Base-by-base conservation (phyloP, 2,329 filamentous ascomycete species). In the Sarocladium oryzae region DNA sequence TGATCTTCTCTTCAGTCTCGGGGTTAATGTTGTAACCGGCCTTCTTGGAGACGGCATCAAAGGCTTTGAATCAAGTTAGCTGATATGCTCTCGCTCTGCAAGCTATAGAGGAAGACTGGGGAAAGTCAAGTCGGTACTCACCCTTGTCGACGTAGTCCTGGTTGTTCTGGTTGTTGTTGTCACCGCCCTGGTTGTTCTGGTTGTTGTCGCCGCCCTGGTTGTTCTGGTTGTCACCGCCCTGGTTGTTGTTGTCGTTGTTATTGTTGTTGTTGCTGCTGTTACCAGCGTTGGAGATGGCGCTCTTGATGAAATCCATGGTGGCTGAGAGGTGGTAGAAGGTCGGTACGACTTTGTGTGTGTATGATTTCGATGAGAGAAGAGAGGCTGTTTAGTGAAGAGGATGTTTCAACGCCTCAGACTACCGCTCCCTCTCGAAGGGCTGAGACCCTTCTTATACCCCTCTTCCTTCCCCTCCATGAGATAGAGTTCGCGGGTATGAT, bases 251-350 rank as follows among this genome's bases (percentile, higher is more conserved):
- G 49, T 55, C 52, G 50, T 24, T 40, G 50, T 49, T 48, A 23
- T 55, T 43, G 33, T 52, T 28, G 36, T 36, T 20, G 23, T 56
- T 58, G 52, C 51, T 35, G 48, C 55, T 33, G 23, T 54, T 21
- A 20, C 51, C 36, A 24, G 33, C 16, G 23, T 46, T 38, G 20
- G 37, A 26, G 23, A 59, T 58, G 50, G 65, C 64, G 49, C 67
- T 66, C 58, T 69, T 69, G 63, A 70, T 23, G 58, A 68, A 66
- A 65, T 71, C 67, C 68, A 71, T 71, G 52, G 38, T 62, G 60
- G 20, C 7, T 18, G 13, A 21, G 18, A 18, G 33, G 33, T 16
- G 7, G 33, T 36, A 15, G n/a, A 16, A 36, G 36, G 7, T n/a
- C n/a, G n/a, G 16, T 16, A 40, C 8, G 36, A 21, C 13, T 7